A percentile compares a stretch with the other conserved stretches of the same genome.
phyloP scores from a whole-genome alignment of 2,329 filamentous ascomycete genomes.

The Pseudogymnoascus pannorum region DNA sequence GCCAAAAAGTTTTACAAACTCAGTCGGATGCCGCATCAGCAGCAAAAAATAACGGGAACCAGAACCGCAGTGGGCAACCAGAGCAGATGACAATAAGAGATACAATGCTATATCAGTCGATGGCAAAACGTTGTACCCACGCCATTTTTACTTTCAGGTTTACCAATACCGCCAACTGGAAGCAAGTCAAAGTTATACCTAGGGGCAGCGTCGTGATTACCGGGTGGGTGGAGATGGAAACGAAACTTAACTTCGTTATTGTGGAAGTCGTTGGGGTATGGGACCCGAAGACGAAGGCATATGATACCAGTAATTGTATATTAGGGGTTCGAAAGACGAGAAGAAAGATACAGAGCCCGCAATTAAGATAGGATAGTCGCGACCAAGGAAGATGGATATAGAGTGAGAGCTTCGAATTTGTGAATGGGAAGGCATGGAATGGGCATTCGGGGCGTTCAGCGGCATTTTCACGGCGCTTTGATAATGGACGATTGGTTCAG shows the following conservation, averaged over 20 bases:
- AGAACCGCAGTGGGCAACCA: slow-evolving; percentile 6
- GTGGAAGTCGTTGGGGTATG: slow-evolving; percentile 48
- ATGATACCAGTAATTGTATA: slow-evolving; percentile 23
- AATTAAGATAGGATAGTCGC: not conserved
- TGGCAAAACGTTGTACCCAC: slow-evolving; percentile 21
- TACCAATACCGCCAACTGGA: slow-evolving; percentile 38
- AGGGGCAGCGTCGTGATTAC: slow-evolving; percentile 46
- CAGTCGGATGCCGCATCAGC: slow-evolving; percentile 11
- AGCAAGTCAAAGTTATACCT: slow-evolving; percentile 37
- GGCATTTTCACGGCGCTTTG: slow-evolving; percentile 3
- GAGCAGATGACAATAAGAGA: slow-evolving; percentile 10
- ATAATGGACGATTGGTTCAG: not conserved
- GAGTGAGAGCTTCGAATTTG: not conserved
- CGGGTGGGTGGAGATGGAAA: slow-evolving; percentile 47
- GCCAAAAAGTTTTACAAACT: slow-evolving; percentile 4
- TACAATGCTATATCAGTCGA: slow-evolving; percentile 4
- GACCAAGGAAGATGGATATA: not conserved
- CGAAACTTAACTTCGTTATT: slow-evolving; percentile 39
- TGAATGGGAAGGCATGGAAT: not conserved
- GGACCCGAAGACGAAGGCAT: slow-evolving; percentile 44
- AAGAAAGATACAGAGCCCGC: not conserved
- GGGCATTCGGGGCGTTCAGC: slow-evolving; percentile 5
- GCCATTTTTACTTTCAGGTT: slow-evolving; percentile 24
- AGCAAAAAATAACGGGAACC: slow-evolving; percentile 11
- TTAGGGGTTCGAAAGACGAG: not conserved